phyloP scores from a whole-genome alignment of 129 eudicot genomes.

The Centrapalus pauciflorus region DNA sequence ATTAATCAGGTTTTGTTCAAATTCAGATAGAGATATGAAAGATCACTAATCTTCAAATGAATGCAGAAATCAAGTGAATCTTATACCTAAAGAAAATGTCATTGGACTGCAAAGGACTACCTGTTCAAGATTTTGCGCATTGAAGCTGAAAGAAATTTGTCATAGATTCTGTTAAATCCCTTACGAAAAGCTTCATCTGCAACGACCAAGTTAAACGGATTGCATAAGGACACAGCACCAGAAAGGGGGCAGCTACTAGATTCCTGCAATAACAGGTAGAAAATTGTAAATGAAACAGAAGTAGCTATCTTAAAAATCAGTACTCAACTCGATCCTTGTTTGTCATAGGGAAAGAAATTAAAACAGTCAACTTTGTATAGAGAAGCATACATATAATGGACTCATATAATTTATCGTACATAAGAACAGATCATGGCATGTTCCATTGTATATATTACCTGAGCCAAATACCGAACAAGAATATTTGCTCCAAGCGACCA shows the following conservation, averaged over 20 bases:
- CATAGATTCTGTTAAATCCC: slow-evolving; percentile 81
- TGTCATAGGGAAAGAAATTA: too few species aligned
- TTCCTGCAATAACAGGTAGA: slow-evolving; percentile 51
- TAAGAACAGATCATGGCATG: not conserved
- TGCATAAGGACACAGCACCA: slow-evolving; percentile 96
- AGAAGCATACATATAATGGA: too few species aligned
- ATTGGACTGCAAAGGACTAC: slow-evolving; percentile 39
- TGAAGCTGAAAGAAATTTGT: slow-evolving; percentile 66
- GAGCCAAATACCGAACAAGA: slow-evolving; percentile 79
- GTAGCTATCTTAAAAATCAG: too few species aligned
- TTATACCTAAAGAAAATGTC: too few species aligned
- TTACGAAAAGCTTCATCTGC: slow-evolving; percentile 83
- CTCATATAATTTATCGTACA: not conserved
- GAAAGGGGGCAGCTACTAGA: slow-evolving; percentile 62
- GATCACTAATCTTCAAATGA: not conserved
- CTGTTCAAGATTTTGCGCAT: slow-evolving; percentile 67
- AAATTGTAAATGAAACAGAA: not conserved
- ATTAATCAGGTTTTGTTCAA: too few species aligned
- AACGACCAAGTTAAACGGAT: slow-evolving; percentile 76
- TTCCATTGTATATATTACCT: slow-evolving; percentile 40
- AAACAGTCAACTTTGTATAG: too few species aligned
- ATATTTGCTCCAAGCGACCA: slow-evolving; percentile 98
- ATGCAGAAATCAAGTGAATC: not conserved
- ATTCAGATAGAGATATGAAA: not conserved
- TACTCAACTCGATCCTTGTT: too few species aligned